phyloP scores from a whole-genome alignment of 306 rosid species.

The Vigna radiata region DNA sequence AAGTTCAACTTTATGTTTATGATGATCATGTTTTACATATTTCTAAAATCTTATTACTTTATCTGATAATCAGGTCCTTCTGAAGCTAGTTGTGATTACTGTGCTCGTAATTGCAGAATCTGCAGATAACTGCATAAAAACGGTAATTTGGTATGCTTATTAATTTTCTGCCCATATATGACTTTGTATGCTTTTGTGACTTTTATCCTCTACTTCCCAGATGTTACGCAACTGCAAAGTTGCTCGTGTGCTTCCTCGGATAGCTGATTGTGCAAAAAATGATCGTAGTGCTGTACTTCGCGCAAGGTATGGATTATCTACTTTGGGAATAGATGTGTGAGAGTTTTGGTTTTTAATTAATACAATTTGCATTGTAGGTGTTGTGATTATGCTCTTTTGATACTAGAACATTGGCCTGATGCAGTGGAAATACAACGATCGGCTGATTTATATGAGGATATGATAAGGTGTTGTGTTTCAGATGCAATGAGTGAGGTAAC shows the following conservation, averaged over 20 bases:
- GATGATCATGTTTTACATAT: constrained; percentile 32
- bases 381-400: constrained; percentile 94
- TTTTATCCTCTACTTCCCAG: constrained; percentile 53
- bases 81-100: constrained; percentile 99
- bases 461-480: constrained; percentile 92
- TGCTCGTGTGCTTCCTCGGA: constrained; percentile 88
- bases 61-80: constrained; percentile 81
- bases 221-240: constrained; percentile 96
- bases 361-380: constrained; percentile 65
- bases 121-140: constrained; percentile 96
- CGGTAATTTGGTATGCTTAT: constrained; percentile 61
- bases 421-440: constrained; percentile 92
- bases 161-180: constrained; percentile 1
- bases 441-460: constrained; percentile 87
- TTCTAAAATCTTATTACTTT: constrained; percentile 42
- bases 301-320: constrained; percentile 71
- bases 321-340: constrained; percentile 2
- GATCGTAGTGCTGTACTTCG: constrained; percentile 94
- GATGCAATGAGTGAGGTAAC: constrained; percentile 99
- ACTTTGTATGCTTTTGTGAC: constrained; percentile 34
- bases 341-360: constrained; percentile 41
- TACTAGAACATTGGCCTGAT: constrained; percentile 98
- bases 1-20: constrained; percentile 54
- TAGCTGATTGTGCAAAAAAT: constrained; percentile 90
- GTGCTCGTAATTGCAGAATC: constrained; percentile 99